phyloP scores from a whole-genome alignment of 2,329 filamentous ascomycete genomes.

The Emmonsiellopsis sp. region DNA sequence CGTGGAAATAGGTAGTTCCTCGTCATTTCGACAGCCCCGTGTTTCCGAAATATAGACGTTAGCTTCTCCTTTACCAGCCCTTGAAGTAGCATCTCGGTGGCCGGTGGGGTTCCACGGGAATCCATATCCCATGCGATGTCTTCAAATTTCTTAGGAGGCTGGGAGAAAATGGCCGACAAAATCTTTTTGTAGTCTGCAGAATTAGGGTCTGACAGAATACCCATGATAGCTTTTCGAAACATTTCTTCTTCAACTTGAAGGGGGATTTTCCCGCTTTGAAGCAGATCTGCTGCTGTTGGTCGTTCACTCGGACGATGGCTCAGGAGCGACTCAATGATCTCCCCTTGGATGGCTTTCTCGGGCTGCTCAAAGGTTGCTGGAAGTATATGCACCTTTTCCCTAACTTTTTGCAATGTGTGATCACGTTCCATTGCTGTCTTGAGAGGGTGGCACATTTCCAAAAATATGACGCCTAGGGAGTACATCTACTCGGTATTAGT shows the following conservation, averaged over 20 bases:
- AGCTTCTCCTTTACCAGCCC: slow-evolving; percentile 66
- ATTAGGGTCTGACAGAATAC: slow-evolving; percentile 63
- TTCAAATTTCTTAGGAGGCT: slow-evolving; percentile 67
- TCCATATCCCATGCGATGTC: slow-evolving; percentile 72
- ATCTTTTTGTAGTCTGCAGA: slow-evolving; percentile 88
- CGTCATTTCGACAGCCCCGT: slow-evolving; percentile 76
- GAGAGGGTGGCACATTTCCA: slow-evolving; percentile 77
- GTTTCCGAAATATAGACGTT: slow-evolving; percentile 70
- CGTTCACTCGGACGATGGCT: slow-evolving; percentile 74
- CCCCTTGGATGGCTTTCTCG: slow-evolving; percentile 60
- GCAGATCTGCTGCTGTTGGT: slow-evolving; percentile 70
- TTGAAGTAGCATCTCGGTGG: slow-evolving; percentile 53
- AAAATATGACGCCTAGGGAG: slow-evolving; percentile 93
- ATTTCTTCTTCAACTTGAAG: slow-evolving; percentile 90
- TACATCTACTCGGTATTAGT: slow-evolving; percentile 58
- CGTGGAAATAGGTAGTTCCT: slow-evolving; percentile 71
- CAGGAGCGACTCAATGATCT: slow-evolving; percentile 70
- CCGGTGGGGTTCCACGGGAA: slow-evolving; percentile 43
- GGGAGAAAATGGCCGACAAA: slow-evolving; percentile 72
- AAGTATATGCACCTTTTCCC: slow-evolving; percentile 58
- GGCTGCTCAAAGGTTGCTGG: slow-evolving; percentile 64
- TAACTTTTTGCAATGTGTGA: slow-evolving; percentile 58
- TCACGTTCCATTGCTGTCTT: slow-evolving; percentile 56
- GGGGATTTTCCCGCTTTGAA: slow-evolving; percentile 79
- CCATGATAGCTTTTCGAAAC: slow-evolving; percentile 71